Base-by-base conservation (phyloP, 257 asterid genomes). In the Nicotiana attenuata region DNA sequence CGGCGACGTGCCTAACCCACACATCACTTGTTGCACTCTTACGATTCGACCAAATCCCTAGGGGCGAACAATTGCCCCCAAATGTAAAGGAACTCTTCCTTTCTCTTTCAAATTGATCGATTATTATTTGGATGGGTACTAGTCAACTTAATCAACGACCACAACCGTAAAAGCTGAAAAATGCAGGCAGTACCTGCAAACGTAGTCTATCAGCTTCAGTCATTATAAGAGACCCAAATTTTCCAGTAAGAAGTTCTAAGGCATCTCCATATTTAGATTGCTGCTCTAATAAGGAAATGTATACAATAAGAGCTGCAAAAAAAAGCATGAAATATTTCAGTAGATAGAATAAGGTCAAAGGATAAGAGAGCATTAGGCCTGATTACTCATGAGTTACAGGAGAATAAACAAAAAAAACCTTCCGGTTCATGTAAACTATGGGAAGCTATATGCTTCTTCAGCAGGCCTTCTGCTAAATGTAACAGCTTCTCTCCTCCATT, bases 401-500 rank as follows among this genome's bases (percentile, higher is more conserved):
- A 85, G 83, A 80, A 83, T 63, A 77, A 45, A 41, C 76, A 66
- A 65, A 81, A 20, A 56, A 64, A 68, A 93, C 99, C 99, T 94
- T 94, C 99, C 28, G 97, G 97, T 84, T 96, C 98, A 76, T 92
- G 99, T 89, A 96, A 89, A 83, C 97, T 89, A 85, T 93, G 98
- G 71, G 98, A 86, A 77, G 93, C 90, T 86, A 93, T 92, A 84
- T 96, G 99, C 91, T 93, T 96, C 95, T 93, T 96, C 86, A 96
- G 96, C 87, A 94, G 85, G 73, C 96, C 98, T 90, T 96, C 98
- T 86, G 99, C 98, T 78, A 96, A 87, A 78, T 68, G 92, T 80
- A 93, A 89, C 75, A 94, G 92, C 88, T 94, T 94, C 79, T 88
- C 92, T 75, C 91, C 97, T 75, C 97, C 97, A 85, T 89, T 90